phyloP scores from a whole-genome alignment of 139 green algal species.

The Micractinium conductrix region DNA sequence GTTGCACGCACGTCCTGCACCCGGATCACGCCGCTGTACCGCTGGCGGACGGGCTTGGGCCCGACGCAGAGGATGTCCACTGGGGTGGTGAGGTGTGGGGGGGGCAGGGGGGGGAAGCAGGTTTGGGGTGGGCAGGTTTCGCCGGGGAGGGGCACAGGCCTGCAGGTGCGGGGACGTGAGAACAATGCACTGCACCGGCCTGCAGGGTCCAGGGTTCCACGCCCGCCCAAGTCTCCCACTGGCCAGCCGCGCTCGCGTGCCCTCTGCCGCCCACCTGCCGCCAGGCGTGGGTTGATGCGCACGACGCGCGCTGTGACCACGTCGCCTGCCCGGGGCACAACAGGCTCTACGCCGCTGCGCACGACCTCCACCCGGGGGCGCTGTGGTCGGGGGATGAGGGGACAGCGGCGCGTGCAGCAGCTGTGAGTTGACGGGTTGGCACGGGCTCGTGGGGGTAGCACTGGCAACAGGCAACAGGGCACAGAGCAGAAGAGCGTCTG shows the following conservation, averaged over 20 bases:
- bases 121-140: no score
- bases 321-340: conserved; percentile 54
- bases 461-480: background rate
- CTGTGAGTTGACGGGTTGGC: background rate
- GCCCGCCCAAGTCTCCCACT: background rate
- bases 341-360: conserved; percentile 6
- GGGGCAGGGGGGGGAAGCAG: background rate
- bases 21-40: conserved; percentile 78
- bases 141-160: background rate
- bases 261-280: conserved; percentile 10
- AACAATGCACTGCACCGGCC: background rate
- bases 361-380: conserved; percentile 43
- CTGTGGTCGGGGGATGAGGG: conserved; percentile 25
- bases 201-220: background rate
- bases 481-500: no score
- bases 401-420: background rate
- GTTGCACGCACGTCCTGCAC: conserved; percentile 82
- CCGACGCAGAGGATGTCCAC: conserved; percentile 78
- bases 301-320: conserved; percentile 53
- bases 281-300: conserved; percentile 54
- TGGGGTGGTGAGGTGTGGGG: background rate
- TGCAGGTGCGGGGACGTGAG: background rate
- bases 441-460: background rate
- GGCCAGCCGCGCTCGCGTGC: background rate
- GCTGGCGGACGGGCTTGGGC: conserved; percentile 55